phyloP scores from a whole-genome alignment of 768 basidiomycete genomes.

The Pisolithus orientalis region DNA sequence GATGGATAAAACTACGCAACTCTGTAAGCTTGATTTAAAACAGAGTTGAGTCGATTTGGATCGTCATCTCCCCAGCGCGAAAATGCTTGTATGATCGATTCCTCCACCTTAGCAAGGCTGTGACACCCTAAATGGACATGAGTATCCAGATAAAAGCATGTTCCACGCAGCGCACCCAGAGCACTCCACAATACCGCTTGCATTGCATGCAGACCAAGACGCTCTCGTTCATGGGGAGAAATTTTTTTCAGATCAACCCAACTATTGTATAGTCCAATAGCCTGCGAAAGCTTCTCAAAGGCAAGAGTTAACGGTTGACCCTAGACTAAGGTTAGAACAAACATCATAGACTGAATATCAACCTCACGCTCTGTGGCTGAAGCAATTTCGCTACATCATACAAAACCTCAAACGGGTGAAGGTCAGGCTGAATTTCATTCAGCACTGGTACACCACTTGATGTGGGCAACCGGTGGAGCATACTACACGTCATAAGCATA shows the following conservation, averaged over 20 bases:
- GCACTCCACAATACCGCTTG: slow-evolving; percentile 70
- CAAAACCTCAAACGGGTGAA: slow-evolving; percentile 71
- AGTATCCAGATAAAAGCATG: slow-evolving; percentile 1
- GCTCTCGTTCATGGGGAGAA: slow-evolving; percentile 46
- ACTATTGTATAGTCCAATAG: slow-evolving; percentile 62
- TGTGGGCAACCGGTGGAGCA: slow-evolving; percentile 64
- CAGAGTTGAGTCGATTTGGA: slow-evolving; percentile 53
- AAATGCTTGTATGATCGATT: slow-evolving; percentile 65
- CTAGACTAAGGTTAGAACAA: slow-evolving; percentile 28
- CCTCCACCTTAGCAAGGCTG: slow-evolving; percentile 57
- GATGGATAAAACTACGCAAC: slow-evolving; percentile 31
- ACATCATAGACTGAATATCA: background rate
- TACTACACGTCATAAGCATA: slow-evolving; percentile 34
- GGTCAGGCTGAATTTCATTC: slow-evolving; percentile 69
- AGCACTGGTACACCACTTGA: slow-evolving; percentile 42
- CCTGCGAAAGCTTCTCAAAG: slow-evolving; percentile 64
- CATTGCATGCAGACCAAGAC: slow-evolving; percentile 69
- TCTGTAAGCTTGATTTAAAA: slow-evolving; percentile 63
- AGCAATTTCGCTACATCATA: slow-evolving; percentile 75
- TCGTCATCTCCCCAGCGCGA: slow-evolving; percentile 51
- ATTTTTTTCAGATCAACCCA: slow-evolving; percentile 57
- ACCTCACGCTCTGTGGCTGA: slow-evolving; percentile 52
- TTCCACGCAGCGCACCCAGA: slow-evolving; percentile 40
- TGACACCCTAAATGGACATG: slow-evolving; percentile 49
- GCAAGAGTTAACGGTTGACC: slow-evolving; percentile 65